phyloP scores from a whole-genome alignment of 2,329 filamentous ascomycete species.

The Aspergillus carbonarius region DNA sequence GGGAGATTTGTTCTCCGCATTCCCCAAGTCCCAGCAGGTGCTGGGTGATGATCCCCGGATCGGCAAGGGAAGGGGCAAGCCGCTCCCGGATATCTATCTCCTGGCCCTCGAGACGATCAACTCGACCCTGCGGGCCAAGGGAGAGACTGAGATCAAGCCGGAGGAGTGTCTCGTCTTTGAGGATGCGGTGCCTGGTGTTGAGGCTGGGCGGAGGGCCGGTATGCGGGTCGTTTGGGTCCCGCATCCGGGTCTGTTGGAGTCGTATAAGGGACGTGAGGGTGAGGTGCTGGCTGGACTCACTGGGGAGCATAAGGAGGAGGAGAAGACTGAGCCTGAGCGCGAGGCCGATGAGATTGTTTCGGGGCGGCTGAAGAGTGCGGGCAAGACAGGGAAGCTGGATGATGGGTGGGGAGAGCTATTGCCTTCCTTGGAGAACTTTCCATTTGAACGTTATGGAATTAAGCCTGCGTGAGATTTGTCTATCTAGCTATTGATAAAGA shows the following conservation, averaged over 20 bases:
- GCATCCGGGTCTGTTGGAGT: slow-evolving; percentile 72
- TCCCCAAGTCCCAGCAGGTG: slow-evolving; percentile 69
- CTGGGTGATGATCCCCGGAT: slow-evolving; percentile 84
- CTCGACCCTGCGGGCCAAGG: slow-evolving; percentile 58
- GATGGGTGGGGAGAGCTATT: slow-evolving; percentile 62
- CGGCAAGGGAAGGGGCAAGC: slow-evolving; percentile 79
- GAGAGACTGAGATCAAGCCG: slow-evolving; percentile 65
- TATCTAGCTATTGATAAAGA: background rate
- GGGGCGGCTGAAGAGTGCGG: slow-evolving; percentile 41
- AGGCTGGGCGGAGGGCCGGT: slow-evolving; percentile 83
- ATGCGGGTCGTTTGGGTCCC: slow-evolving; percentile 96
- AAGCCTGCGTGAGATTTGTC: slow-evolving; percentile 19
- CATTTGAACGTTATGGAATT: slow-evolving; percentile 61
- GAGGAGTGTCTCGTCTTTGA: slow-evolving; percentile 96
- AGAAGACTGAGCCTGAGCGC: slow-evolving; percentile 41
- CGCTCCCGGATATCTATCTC: slow-evolving; percentile 90
- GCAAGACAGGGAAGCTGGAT: slow-evolving; percentile 54
- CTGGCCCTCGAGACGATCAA: slow-evolving; percentile 85
- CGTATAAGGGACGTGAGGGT: slow-evolving; percentile 73
- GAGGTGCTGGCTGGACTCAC: slow-evolving; percentile 81
- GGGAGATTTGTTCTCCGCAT: slow-evolving; percentile 54
- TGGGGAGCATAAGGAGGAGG: slow-evolving; percentile 63
- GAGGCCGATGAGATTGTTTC: slow-evolving; percentile 42
- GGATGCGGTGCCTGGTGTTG: slow-evolving; percentile 89
- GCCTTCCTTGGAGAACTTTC: slow-evolving; percentile 57